These are phyloP conservation scores for Paracoccidioides brasiliensis DNA, from an alignment of 2,329 filamentous ascomycete species.

Conservation along the genomic window DNA sequence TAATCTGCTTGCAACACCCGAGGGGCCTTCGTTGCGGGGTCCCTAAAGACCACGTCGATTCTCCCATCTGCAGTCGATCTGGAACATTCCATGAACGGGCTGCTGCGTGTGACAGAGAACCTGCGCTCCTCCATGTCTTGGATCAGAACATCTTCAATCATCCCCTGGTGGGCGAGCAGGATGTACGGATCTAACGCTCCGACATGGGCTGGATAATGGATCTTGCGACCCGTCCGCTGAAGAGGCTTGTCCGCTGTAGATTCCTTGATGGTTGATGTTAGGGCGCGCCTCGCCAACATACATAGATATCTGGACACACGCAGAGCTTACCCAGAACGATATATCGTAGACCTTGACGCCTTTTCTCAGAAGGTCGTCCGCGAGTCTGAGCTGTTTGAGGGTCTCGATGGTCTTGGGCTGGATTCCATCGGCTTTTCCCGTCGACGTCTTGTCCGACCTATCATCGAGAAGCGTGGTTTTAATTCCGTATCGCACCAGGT, in stretches of 20 bases:
- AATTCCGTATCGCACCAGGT: constrained; percentile 35
- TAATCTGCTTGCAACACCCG: constrained; percentile 1
- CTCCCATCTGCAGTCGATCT: constrained; percentile 26
- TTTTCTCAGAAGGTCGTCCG: constrained; percentile 52
- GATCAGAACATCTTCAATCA: constrained; percentile 59
- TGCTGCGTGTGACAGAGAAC: constrained; percentile 49
- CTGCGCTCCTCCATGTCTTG: constrained; percentile 55
- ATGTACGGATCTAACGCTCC: constrained; percentile 43
- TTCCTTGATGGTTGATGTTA: constrained; percentile 12
- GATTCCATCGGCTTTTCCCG: constrained; percentile 57
- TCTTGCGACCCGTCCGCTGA: constrained; percentile 49
- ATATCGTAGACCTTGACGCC: constrained; percentile 63
- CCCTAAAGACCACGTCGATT: constrained; percentile 31
- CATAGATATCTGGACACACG: background rate
- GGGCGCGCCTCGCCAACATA: background rate
- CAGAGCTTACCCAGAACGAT: constrained; percentile 51
- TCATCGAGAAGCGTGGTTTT: constrained; percentile 38
- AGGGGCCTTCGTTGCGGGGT: constrained; percentile 20
- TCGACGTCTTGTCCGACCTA: constrained; percentile 51
- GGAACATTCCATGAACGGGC: constrained; percentile 46
- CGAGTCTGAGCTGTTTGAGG: constrained; percentile 58
- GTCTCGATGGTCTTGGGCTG: constrained; percentile 72
- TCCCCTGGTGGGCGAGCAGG: constrained; percentile 54
- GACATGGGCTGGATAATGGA: constrained; percentile 50
- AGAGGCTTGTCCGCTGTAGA: constrained; percentile 38